phyloP scores from a whole-genome alignment of 257 asterid genomes.

The Rhazya stricta region DNA sequence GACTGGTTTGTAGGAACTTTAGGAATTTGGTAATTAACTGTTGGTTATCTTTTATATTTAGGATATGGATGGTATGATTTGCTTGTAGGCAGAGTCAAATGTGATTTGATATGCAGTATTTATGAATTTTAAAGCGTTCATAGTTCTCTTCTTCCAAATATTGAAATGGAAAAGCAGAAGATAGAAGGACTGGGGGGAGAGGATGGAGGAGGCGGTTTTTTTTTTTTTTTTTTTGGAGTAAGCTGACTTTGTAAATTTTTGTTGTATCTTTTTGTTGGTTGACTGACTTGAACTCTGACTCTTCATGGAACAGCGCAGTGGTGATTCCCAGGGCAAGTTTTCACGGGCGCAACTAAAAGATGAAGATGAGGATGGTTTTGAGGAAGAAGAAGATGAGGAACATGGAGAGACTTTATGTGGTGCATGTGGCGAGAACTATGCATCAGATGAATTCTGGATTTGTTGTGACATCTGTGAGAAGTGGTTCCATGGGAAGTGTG shows the following conservation, averaged over 20 bases:
- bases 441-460: slow-evolving; percentile 72
- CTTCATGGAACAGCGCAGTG: slow-evolving; percentile 8
- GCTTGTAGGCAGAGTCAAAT: neutral
- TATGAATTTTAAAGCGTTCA: neutral
- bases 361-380: slow-evolving; percentile 39
- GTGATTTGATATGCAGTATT: neutral
- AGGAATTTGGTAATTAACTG: neutral
- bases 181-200: neutral
- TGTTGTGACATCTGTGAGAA: slow-evolving; percentile 76
- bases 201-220: neutral
- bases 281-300: neutral
- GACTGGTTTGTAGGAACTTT: neutral
- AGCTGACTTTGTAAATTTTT: neutral
- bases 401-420: slow-evolving; percentile 42
- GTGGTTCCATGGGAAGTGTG: slow-evolving; percentile 92
- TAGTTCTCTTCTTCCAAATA: neutral
- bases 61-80: neutral
- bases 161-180: neutral
- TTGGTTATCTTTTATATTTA: neutral
- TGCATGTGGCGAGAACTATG: slow-evolving; percentile 69
- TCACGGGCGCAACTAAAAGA: slow-evolving; percentile 42
- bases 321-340: slow-evolving; percentile 35
- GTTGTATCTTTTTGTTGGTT: neutral
- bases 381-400: slow-evolving; percentile 41
- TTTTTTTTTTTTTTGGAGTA: neutral